phyloP scores from a whole-genome alignment of 2,329 filamentous ascomycete genomes.

The Diplodia sapinea region DNA sequence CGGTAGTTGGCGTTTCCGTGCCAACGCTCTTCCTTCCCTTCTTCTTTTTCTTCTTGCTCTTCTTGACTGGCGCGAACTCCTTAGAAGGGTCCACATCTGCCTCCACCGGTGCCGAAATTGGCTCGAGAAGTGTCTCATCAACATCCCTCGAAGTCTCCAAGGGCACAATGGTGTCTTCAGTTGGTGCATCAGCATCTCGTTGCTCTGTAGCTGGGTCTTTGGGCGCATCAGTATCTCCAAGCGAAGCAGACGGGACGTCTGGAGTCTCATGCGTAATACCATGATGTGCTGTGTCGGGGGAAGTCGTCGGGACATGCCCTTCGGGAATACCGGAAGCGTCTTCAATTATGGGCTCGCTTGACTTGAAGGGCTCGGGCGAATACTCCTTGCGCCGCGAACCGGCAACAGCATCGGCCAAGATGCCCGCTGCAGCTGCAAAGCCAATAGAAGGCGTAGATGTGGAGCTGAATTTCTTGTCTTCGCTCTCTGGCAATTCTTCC shows the following conservation, averaged over 20 bases:
- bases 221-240: neutral
- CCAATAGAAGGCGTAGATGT: neutral
- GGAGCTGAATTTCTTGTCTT: neutral
- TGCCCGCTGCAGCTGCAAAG: conserved; percentile 16
- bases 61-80: conserved; percentile 33
- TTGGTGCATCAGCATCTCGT: neutral
- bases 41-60: conserved; percentile 44
- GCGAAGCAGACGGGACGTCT: neutral
- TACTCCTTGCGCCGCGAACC: conserved; percentile 1
- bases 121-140: neutral
- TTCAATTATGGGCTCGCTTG: neutral
- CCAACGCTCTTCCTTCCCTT: conserved; percentile 44
- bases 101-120: neutral
- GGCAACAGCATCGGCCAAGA: neutral
- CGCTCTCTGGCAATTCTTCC: neutral
- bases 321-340: neutral
- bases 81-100: neutral
- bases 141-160: neutral
- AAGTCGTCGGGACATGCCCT: neutral
- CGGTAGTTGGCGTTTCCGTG: neutral
- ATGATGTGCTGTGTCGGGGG: neutral
- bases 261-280: neutral
- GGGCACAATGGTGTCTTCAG: neutral
- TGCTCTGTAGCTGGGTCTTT: neutral
- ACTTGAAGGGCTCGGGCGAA: neutral